Evolutionary conservation across 1,139 yeast species (phyloP), one percentile per base, ranked within the genome.

Genomic region (Yamadazyma membranifaciens): DNA sequence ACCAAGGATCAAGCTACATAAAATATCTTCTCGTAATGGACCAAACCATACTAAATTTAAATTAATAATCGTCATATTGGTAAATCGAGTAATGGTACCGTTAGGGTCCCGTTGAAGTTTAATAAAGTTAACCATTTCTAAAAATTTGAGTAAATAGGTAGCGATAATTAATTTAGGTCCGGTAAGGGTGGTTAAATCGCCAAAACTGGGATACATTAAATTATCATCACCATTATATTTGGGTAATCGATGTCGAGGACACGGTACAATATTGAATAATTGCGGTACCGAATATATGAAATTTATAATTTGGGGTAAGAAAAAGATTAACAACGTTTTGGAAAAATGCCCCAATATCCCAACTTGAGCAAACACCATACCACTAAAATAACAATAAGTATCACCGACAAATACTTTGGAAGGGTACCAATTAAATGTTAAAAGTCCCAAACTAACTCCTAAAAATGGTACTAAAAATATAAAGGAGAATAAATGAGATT

Each of bases 361-460:
- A 22, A 88, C 96, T 30, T 91, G 94, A 0, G 98, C 98, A 63
- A 92, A 91, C 1, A 92, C 96, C 98, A 92, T 92, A 3, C 99
- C 99, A 26, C 96, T 88, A 62, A 92, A 89, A 63, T 94, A 92
- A 63, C 99, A 92, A 67, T 86, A 94, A 0, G 98, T 92, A 58
- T 92, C 99, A 17, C 99, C 99, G 3, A 94, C 99, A 67, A 92
- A 92, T 1, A 88, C 98, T 43, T 67, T 66, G 0, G 98, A 89
- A 1, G 98, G 98, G 67, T 73, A 92, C 84, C 92, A 86, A 60
- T 92, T 92, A 68, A 74, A 83, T 52, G 78, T 80, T 49, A 87
- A 75, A 40, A 92, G 66, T 0, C 88, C 95, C 2, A 83, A 46
- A 1, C 96, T 80, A 2, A 88, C 95, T 0, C 97, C 97, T 27